phyloP scores from a whole-genome alignment of 2,329 filamentous ascomycete genomes.

The Trichoderma hamatum region DNA sequence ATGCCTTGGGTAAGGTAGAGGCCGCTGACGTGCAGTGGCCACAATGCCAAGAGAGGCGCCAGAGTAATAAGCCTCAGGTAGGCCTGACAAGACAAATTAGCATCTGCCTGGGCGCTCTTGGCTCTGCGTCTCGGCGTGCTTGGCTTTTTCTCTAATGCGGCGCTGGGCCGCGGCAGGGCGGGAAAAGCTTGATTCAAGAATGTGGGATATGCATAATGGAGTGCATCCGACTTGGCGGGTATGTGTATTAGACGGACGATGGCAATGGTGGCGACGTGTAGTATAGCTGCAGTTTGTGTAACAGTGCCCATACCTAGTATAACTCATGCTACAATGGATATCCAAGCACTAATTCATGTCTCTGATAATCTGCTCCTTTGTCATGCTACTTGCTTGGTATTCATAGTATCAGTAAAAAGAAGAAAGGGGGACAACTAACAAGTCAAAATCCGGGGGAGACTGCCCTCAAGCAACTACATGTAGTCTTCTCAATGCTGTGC shows the following conservation, averaged over 20 bases:
- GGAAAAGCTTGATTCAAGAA: slow-evolving; percentile 23
- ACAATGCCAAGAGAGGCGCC: slow-evolving; percentile 12
- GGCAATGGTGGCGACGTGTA: background rate
- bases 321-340: background rate
- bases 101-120: slow-evolving; percentile 19
- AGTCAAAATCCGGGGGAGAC: background rate
- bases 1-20: background rate
- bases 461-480: no score
- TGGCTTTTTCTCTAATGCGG: slow-evolving; percentile 24
- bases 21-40: slow-evolving; percentile 14
- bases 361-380: background rate
- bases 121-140: slow-evolving; percentile 23
- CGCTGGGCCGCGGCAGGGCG: background rate
- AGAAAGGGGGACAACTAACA: background rate
- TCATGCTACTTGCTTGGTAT: no score
- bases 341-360: background rate
- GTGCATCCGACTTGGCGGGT: slow-evolving; percentile 15
- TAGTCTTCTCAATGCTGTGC: background rate
- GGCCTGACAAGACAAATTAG: background rate
- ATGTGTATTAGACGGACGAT: background rate
- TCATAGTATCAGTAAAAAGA: background rate
- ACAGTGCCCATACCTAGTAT: background rate
- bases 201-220: slow-evolving; percentile 23
- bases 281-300: background rate
- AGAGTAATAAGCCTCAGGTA: slow-evolving; percentile 5